phyloP scores from a whole-genome alignment of 306 rosid species.

The Arachis stenosperma region DNA sequence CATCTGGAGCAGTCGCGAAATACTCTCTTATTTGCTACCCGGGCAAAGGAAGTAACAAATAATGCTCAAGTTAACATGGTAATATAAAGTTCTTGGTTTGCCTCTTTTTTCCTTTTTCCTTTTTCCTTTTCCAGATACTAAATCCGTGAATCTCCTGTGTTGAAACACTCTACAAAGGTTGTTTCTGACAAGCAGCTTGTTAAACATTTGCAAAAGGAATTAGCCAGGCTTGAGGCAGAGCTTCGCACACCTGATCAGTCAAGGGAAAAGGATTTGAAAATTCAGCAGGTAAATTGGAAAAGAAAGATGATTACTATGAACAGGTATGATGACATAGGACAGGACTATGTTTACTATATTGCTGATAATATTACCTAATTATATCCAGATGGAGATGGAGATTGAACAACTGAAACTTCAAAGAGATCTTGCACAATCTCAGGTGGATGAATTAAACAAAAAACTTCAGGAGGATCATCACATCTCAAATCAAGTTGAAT shows the following conservation, averaged over 20 bases:
- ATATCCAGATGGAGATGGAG: constrained; percentile 91
- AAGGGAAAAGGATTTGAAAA: constrained; percentile 84
- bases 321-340: neutral
- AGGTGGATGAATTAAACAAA: constrained; percentile 79
- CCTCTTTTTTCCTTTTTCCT: neutral
- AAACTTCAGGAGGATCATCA: constrained; percentile 83
- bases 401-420: constrained; percentile 86
- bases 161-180: constrained; percentile 53
- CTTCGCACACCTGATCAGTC: constrained; percentile 88
- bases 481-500: constrained; percentile 62
- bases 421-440: constrained; percentile 87
- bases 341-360: constrained; percentile 14
- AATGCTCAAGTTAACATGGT: constrained; percentile 98
- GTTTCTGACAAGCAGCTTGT: constrained; percentile 95
- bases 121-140: neutral
- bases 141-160: neutral
- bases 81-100: constrained; percentile 28
- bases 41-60: constrained; percentile 98
- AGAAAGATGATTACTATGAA: neutral
- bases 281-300: constrained; percentile 76
- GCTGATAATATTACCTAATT: constrained; percentile 30
- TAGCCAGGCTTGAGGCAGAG: constrained; percentile 94
- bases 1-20: constrained; percentile 97
- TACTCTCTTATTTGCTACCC: constrained; percentile 90
- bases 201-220: constrained; percentile 96